Percentiles rank a stretch among this genome's conserved stretches.
phyloP scores from a whole-genome alignment of 257 asterid genomes.

The Solanum acaule region DNA sequence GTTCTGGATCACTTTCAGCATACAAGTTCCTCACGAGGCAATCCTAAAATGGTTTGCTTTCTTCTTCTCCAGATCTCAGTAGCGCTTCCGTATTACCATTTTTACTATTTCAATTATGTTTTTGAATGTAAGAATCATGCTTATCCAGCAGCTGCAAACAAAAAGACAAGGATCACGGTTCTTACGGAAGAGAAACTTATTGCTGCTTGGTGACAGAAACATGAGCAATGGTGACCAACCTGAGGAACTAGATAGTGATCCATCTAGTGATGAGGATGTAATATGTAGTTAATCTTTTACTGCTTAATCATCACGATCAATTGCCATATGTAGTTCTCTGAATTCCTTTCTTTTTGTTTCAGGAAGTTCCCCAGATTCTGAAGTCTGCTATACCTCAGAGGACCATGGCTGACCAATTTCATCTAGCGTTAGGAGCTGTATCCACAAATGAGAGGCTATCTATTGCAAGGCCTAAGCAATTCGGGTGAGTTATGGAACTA shows the following conservation, averaged over 20 bases:
- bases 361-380: slow-evolving; percentile 35
- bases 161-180: slow-evolving; percentile 15
- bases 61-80: not conserved
- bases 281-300: slow-evolving; percentile 7
- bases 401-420: slow-evolving; percentile 76
- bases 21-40: slow-evolving; percentile 27
- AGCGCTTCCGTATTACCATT: not conserved
- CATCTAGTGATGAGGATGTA: slow-evolving; percentile 53
- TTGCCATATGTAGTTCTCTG: slow-evolving; percentile 8
- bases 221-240: slow-evolving; percentile 31
- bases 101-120: not conserved
- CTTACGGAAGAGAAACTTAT: slow-evolving; percentile 11
- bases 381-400: slow-evolving; percentile 26
- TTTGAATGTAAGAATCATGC: not conserved
- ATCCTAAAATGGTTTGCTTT: slow-evolving; percentile 38
- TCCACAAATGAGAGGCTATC: slow-evolving; percentile 18
- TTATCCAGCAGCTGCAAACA: slow-evolving; percentile 21
- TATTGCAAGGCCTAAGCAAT: slow-evolving; percentile 22
- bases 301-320: slow-evolving; percentile 2
- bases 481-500: slow-evolving; percentile 36
- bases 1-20: slow-evolving; percentile 48
- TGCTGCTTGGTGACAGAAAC: slow-evolving; percentile 26
- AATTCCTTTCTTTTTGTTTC: slow-evolving; percentile 18
- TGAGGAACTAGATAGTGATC: slow-evolving; percentile 31
- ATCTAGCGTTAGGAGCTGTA: slow-evolving; percentile 52